Percentiles rank a stretch among this genome's conserved stretches.
Evolutionary conservation across 1,139 yeast genomes (phyloP).

Genomic region (Pichia sp.): DNA sequence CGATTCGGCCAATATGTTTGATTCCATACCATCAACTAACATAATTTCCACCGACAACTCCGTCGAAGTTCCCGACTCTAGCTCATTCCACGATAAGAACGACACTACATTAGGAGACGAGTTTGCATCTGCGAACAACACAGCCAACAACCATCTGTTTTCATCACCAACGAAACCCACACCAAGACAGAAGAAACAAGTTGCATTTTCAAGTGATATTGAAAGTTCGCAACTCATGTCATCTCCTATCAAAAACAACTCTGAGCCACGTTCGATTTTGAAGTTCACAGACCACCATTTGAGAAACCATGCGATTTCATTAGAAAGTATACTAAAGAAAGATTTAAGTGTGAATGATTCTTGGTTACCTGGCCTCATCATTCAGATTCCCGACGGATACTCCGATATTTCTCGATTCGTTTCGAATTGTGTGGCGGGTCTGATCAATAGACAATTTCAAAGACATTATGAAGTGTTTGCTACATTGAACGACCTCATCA

Average conservation of each 20-base stretch:
- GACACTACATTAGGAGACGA: too few relatives aligned
- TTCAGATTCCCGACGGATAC: conserved; percentile 37
- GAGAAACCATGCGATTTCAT: background rate
- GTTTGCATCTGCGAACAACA: too few relatives aligned
- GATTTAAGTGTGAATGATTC: conserved; percentile 30
- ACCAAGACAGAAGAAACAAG: conserved; percentile 21
- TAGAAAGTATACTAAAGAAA: conserved; percentile 15
- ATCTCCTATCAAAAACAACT: conserved; percentile 25
- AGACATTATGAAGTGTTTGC: conserved; percentile 67
- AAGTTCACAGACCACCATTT: conserved; percentile 16
- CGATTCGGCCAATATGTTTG: conserved; percentile 5
- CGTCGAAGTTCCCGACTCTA: conserved; percentile 3
- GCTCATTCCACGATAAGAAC: too few relatives aligned
- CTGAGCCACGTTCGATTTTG: conserved; percentile 30
- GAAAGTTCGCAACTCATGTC: conserved; percentile 27
- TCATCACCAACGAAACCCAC: conserved; percentile 14
- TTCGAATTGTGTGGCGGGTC: conserved; percentile 41
- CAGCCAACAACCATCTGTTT: conserved; percentile 3
- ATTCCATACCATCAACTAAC: conserved; percentile 1
- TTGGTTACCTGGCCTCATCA: conserved; percentile 57
- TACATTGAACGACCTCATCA: conserved; percentile 48
- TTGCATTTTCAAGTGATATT: conserved; percentile 31
- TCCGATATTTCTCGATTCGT: conserved; percentile 28
- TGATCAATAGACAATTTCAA: conserved; percentile 37
- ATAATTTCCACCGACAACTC: background rate